Base-by-base conservation (phyloP, 2,329 filamentous ascomycete species). In the Ophiostoma ips region DNA sequence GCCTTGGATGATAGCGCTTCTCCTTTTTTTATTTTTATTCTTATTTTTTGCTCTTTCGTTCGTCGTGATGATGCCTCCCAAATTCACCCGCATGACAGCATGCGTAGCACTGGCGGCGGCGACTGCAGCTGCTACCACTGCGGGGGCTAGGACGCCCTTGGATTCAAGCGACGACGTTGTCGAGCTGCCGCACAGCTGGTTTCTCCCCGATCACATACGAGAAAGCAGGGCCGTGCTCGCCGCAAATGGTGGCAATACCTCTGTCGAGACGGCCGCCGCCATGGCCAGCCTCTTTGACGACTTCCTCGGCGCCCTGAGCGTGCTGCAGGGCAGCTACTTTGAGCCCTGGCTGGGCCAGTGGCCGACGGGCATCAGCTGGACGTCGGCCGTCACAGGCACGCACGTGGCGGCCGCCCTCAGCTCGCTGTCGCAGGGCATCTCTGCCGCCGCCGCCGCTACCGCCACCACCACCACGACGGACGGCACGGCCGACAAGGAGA, bases 301-400 rank as follows among this genome's bases (percentile, higher is more conserved):
- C 53, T 69, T 81, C 18, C 67, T 84, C 44, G 64, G 73, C 46
- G 83, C 86, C 6, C 71, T 95, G 55, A 72, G 79, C 44, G 78
- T 83, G 6, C 79, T 95, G 72, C 88, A 95, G 63, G 71, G 77
- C 48, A 69, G 73, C 24, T 95, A 87, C 66, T 95, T 92, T 62
- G 74, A 80, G 44, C 67, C 83, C 5, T 84, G 84, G 73, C 69
- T 83, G 34, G 88, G 85, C 11, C 87, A 79, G 24, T 96, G 89
- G 87, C 87, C 88, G 0, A 72, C 73, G 1, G 77, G 85, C 31
- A 95, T 94, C 59, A 90, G 95, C 68, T 96, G 90, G 90, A 96
- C 90, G 0, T 83, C 81, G 16, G 89, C 90, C 4, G 87, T 95
- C 9, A 71, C 87, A 58, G 81, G 81, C 40, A 95, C 89, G 0